Base-by-base conservation (phyloP, 2,329 filamentous ascomycete species). In the Trichothecium roseum region DNA sequence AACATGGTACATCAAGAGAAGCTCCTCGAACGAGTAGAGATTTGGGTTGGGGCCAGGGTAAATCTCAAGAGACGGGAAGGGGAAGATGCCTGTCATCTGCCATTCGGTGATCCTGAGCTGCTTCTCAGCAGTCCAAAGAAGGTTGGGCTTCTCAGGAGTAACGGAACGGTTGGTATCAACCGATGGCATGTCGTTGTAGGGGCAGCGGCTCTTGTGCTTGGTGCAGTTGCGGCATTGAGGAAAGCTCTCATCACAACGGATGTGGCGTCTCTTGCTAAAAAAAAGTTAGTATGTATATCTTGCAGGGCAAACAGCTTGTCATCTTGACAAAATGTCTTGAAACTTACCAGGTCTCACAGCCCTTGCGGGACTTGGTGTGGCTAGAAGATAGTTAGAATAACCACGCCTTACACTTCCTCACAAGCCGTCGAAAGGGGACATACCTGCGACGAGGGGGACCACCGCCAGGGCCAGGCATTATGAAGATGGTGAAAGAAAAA, bases 191-290 rank as follows among this genome's bases (percentile, higher is more conserved):
- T 96, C 88, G 71, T 94, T 93, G 67, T 96, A 98, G 50, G 94
- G 91, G 63, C 91, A 98, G 52, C 88, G 84, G 51, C 93, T 91
- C 66, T 95, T 94, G 65, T 98, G 91, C 65, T 96, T 98, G 42
- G 89, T 95, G 64, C 91, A 98, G 63, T 98, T 98, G 53, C 86
- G 86, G 66, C 89, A 98, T 74, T 98, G 91, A 35, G 91, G 91
- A 53, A 94, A 95, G 48, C 78, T 94, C 61, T 98, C 91, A 55
- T 98, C 91, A 64, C 91, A 98, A 51, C 91, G 78, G 56, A 98
- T 98, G 62, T 98, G 91, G 56, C 91, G 79, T 57, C 84, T 81
- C 65, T 98, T 98, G 74, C 68, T 70, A 37, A 13, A 40, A 16
- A 18, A 42, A 38, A 46, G 50, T 45, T 49, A n/a, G 34, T 34